Evolutionary conservation across 768 basidiomycete species (phyloP).

Genomic region (Lactarius trivialis): DNA sequence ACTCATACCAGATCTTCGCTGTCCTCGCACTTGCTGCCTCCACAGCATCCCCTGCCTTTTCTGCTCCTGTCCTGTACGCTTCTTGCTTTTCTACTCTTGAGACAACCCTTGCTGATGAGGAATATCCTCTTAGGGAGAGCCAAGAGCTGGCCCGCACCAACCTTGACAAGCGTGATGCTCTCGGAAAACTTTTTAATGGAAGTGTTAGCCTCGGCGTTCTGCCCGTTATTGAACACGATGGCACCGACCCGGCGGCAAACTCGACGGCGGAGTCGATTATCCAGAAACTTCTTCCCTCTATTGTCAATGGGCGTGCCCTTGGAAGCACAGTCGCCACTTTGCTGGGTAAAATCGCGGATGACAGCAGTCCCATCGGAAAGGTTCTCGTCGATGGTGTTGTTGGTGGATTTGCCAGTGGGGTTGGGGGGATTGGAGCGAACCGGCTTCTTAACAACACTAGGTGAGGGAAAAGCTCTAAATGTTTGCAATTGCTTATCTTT

Average conservation of each 20-base stretch:
- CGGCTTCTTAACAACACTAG: neutral
- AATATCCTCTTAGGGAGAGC: neutral
- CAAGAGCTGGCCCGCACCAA: no score
- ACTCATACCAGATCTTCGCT: neutral
- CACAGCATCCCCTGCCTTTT: neutral
- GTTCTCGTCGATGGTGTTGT: neutral
- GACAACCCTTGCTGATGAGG: neutral
- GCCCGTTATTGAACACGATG: no score
- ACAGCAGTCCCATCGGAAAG: no score
- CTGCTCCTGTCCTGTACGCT: neutral
- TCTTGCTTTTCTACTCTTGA: neutral
- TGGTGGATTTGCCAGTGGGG: neutral
- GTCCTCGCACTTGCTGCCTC: constrained; percentile 2
- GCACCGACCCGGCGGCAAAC: no score
- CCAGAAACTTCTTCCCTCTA: no score
- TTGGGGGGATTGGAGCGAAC: neutral
- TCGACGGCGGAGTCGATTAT: no score
- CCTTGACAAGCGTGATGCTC: no score
- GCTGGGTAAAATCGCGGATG: no score
- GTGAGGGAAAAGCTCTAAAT: neutral
- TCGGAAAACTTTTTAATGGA: no score
- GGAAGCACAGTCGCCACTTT: no score
- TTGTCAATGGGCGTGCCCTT: no score
- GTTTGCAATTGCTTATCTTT: neutral
- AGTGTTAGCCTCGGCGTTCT: no score